These are phyloP conservation scores for Diplodia scrobiculata DNA, from an alignment of 2,329 filamentous ascomycete species.

Conservation along the genomic window DNA sequence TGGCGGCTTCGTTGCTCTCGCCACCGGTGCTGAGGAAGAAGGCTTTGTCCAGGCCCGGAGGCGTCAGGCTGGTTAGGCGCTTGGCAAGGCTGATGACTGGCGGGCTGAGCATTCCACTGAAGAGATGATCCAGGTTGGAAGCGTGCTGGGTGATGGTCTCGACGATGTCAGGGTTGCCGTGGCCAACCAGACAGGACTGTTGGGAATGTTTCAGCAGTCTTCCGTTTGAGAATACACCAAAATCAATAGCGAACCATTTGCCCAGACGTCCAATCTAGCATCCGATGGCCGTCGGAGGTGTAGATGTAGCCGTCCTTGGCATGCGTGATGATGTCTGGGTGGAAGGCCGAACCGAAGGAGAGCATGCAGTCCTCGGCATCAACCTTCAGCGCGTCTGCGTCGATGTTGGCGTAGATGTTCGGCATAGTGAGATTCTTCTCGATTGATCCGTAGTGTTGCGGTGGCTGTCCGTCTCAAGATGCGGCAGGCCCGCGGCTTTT, in stretches of 20 bases:
- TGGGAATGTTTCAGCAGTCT: background rate
- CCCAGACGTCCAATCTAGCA: constrained; percentile 40
- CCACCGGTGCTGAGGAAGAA: constrained; percentile 43
- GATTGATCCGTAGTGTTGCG: too few relatives aligned
- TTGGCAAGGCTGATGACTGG: constrained; percentile 41
- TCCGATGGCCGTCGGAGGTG: constrained; percentile 38
- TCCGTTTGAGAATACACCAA: too few relatives aligned
- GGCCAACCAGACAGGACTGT: constrained; percentile 36
- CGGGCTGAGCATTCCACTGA: constrained; percentile 43
- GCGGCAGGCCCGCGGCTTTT: too few relatives aligned
- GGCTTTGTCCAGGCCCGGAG: constrained; percentile 39
- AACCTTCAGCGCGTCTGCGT: constrained; percentile 10
- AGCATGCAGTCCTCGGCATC: constrained; percentile 27
- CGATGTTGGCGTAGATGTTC: constrained; percentile 17
- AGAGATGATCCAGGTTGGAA: constrained; percentile 40
- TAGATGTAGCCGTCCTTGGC: constrained; percentile 39
- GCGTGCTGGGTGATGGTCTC: constrained; percentile 38
- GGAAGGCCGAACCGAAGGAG: constrained; percentile 32
- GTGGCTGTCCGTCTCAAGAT: too few relatives aligned
- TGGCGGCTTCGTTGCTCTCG: constrained; percentile 59
- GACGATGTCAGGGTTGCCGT: constrained; percentile 41
- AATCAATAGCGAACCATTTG: constrained; percentile 34
- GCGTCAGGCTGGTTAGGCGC: constrained; percentile 35
- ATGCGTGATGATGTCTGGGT: constrained; percentile 39
- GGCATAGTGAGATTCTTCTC: background rate